A percentile compares a stretch with the other conserved stretches of the same genome.
Conservation (phyloP, 495 filamentous ascomycete genomes). For the Echria macrotheca region DNA sequence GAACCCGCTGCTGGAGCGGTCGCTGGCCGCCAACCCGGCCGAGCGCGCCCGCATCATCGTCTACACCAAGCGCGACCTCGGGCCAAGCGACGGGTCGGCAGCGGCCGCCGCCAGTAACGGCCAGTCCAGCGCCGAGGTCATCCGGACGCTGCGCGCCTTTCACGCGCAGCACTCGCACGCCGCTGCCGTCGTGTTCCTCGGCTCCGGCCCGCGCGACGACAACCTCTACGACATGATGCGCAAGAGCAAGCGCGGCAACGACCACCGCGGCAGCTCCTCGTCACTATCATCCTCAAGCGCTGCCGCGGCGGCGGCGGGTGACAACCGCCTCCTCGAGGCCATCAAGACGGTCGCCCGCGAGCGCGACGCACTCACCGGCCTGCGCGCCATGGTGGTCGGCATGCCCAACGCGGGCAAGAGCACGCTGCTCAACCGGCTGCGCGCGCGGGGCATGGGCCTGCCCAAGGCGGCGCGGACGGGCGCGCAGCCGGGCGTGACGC, state of each 20-base stretch:
- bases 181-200: constrained; percentile 54
- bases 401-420: constrained; percentile 98
- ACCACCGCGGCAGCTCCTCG: no score
- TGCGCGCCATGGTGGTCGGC: constrained; percentile 80
- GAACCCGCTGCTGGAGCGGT: constrained; percentile 86
- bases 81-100: constrained; percentile 25
- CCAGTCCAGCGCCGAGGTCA: neutral
- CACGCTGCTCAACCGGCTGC: constrained; percentile 81
- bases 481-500: constrained; percentile 80
- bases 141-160: constrained; percentile 18
- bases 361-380: constrained; percentile 44
- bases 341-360: constrained; percentile 29
- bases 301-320: no score
- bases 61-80: constrained; percentile 87
- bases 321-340: constrained; percentile 24
- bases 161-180: constrained; percentile 22
- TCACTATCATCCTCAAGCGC: no score
- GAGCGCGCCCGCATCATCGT: constrained; percentile 67
- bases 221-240: no score
- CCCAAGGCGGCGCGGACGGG: constrained; percentile 76
- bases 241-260: no score
- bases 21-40: constrained; percentile 48
- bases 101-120: neutral
- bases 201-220: constrained; percentile 27
- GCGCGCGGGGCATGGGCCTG: constrained; percentile 59